Evolutionary conservation across 768 basidiomycete species (phyloP), one percentile per base, ranked within the genome.

Genomic region (Leccinum rimulosum): DNA sequence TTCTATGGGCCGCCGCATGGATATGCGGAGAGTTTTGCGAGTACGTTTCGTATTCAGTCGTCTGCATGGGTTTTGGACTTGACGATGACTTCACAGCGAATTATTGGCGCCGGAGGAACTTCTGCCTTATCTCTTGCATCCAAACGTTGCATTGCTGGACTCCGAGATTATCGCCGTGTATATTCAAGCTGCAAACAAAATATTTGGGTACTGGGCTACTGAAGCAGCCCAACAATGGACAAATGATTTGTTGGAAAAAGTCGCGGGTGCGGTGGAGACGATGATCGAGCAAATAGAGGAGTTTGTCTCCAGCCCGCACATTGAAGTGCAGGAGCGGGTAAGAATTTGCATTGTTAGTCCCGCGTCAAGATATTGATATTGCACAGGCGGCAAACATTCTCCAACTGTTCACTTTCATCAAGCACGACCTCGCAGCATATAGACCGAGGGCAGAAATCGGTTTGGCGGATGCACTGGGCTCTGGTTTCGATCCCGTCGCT

Each of bases 1-100:
- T 96, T 9, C 76, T 97, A 2, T 93, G 91, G 84, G 97, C 95
- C 0, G 95, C 95, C 10, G 93, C 94, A 6, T 99, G 93, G 91
- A 91, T 98, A 64, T 94, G 92, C 61, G 96, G 95, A 19, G 97
- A 99, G 74, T 93, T 93, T 71, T 88, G 89, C 81, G 80, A 85
- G 95, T 95, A 65, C 70, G 88, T 77, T 22, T 55, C 25, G 6
- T 14, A 31, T 35, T 17, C 19, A 14, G 27, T 33, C 22, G 7
- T 17, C 1, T 7, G 17, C 1, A 11, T 25, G 3, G 17, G 43
- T 17, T 31, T 52, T 35, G 66, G 19, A 65, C 19, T 61, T 55
- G 56, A 15, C 57, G 55, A 25, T 50, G 12, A 31, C 31, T 40
- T 56, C 50, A 35, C 66, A 95, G 93, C 49, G 88, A 93, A 63